Percentiles rank a stretch among this genome's conserved stretches.
Evolutionary conservation across 148 eudicot species (phyloP).

Genomic region (Rhododendron ovatum): DNA sequence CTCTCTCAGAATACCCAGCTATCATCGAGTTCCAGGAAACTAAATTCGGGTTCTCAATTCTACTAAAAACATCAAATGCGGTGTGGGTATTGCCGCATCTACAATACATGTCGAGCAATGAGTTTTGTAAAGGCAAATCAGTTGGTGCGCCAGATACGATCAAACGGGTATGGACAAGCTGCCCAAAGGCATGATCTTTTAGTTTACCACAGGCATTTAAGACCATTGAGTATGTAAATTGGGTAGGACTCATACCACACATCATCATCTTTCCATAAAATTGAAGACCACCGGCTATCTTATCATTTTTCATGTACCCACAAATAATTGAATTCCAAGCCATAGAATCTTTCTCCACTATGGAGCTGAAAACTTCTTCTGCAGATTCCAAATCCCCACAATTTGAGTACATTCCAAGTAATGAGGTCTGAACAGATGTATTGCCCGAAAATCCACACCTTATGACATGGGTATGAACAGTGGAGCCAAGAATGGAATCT

Average conservation of each 20-base stretch:
- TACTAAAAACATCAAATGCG: conserved; percentile 46
- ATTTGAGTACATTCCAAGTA: conserved; percentile 59
- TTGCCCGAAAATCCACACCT: conserved; percentile 52
- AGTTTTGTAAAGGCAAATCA: conserved; percentile 73
- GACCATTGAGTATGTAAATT: conserved; percentile 68
- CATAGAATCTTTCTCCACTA: conserved; percentile 40
- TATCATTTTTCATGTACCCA: conserved; percentile 56
- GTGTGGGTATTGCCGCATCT: conserved; percentile 49
- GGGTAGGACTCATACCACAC: conserved; percentile 42
- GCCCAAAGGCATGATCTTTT: conserved; percentile 41
- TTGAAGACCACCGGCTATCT: conserved; percentile 33
- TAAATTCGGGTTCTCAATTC: conserved; percentile 53
- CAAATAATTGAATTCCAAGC: conserved; percentile 72
- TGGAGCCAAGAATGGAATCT: conserved; percentile 37
- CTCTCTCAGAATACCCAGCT: conserved; percentile 36
- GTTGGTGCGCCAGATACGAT: conserved; percentile 39
- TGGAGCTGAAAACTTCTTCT: conserved; percentile 34
- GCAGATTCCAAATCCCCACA: conserved; percentile 55
- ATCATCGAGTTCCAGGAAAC: conserved; percentile 59
- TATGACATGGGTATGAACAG: conserved; percentile 43
- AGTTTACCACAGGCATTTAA: conserved; percentile 61
- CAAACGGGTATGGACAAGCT: conserved; percentile 50
- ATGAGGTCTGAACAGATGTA: conserved; percentile 50
- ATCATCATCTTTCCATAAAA: conserved; percentile 48
- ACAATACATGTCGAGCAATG: conserved; percentile 80